Evolutionary conservation across 75 land plant species (phyloP).

Genomic region (Pinus albicaulis): DNA sequence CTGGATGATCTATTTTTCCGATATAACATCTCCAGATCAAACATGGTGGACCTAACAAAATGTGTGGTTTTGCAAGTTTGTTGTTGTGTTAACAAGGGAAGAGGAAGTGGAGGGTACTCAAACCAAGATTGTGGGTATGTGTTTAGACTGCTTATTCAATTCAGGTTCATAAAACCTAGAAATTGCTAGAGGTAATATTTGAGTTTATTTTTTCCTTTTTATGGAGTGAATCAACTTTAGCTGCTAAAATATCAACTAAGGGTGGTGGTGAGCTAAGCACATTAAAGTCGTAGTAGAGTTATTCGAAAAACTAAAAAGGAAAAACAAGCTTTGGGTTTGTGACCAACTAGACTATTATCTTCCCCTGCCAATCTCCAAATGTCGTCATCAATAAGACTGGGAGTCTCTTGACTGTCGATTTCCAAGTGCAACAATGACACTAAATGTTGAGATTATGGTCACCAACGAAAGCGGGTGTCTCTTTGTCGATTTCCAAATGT

Average conservation of each 20-base stretch:
- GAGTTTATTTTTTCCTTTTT: background rate
- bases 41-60: background rate
- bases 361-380: no score
- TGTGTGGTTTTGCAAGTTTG: conserved; percentile 8
- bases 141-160: background rate
- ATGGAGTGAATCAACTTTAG: background rate
- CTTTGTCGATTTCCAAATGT: no score
- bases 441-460: no score
- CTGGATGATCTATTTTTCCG: no score
- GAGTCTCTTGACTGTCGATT: no score
- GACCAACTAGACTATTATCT: no score
- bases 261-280: background rate
- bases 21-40: background rate
- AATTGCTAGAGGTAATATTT: background rate
- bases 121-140: conserved; percentile 14
- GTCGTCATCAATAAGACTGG: no score
- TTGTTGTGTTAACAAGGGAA: conserved; percentile 2
- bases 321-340: background rate
- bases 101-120: conserved; percentile 10
- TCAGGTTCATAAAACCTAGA: background rate
- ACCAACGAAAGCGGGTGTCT: no score
- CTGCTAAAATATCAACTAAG: background rate
- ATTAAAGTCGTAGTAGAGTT: background rate
- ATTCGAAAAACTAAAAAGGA: background rate
- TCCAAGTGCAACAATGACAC: no score